Conservation (phyloP, 2,329 filamentous ascomycete genomes). For the Huntiella moniliformis region DNA sequence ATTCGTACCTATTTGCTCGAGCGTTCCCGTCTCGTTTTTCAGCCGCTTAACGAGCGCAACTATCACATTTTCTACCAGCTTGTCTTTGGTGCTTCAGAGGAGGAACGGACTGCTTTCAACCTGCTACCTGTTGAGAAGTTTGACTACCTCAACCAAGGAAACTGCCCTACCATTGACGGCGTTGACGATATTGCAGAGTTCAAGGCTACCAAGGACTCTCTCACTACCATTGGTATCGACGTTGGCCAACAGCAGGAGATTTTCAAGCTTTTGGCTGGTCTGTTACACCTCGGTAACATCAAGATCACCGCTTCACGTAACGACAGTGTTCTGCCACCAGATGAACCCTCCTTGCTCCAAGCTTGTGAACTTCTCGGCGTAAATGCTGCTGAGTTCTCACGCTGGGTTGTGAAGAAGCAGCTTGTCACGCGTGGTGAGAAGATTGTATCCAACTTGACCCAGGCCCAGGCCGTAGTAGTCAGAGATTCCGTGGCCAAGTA, state of each 20-base stretch:
- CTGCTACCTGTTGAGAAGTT: conserved; percentile 76
- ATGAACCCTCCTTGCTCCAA: conserved; percentile 63
- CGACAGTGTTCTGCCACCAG: conserved; percentile 64
- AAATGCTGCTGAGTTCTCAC: conserved; percentile 68
- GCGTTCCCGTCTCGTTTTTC: conserved; percentile 87
- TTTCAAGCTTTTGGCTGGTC: conserved; percentile 73
- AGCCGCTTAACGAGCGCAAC: conserved; percentile 91
- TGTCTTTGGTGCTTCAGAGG: conserved; percentile 73
- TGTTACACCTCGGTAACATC: conserved; percentile 88
- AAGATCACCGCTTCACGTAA: conserved; percentile 83
- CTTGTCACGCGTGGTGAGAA: conserved; percentile 91
- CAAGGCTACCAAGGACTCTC: conserved; percentile 64
- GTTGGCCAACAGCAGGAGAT: conserved; percentile 60
- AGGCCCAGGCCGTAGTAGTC: conserved; percentile 84
- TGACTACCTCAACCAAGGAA: conserved; percentile 90
- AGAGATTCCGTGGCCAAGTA: conserved; percentile 96
- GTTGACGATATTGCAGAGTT: conserved; percentile 95
- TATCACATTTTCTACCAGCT: conserved; percentile 99
- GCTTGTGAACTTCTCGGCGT: conserved; percentile 80
- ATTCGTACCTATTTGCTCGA: conserved; percentile 93
- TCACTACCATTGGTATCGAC: conserved; percentile 72
- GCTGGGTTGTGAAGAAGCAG: conserved; percentile 99
- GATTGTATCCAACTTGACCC: conserved; percentile 86
- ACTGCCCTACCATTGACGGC: conserved; percentile 75
- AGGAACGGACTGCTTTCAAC: conserved; percentile 60